Evolutionary conservation across 2,329 filamentous ascomycete species (phyloP), one percentile per base, ranked within the genome.

Genomic region (Penicillium sp.): DNA sequence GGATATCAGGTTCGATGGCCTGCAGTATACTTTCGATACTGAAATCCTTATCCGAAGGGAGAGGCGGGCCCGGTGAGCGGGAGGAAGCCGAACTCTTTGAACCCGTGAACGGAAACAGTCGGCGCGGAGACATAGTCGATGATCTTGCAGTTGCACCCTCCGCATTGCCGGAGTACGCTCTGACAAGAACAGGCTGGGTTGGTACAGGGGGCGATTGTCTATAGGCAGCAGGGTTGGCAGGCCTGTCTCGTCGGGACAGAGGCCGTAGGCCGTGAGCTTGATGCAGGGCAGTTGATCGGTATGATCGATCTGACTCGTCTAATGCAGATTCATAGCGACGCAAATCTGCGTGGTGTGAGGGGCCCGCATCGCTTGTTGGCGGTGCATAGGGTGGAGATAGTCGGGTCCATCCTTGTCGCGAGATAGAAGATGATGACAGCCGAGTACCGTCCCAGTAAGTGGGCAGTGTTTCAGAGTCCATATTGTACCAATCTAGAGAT

Each of bases 1-100:
- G 76, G 47, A 87, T 84, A 62, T 87, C 84, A 13, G 82, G 80
- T 55, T 86, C 82, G 54, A 85, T 82, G 27, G 83, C 81, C 24
- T 78, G 77, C 14, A 85, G 72, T 57, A 85, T 84, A 27, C 79
- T 78, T 29, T 80, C 81, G 62, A 85, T 84, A 49, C 80, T 81
- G 66, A 84, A 85, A 53, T 82, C 81, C 22, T 82, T 75, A 19
- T 79, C 72, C 3, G 80, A 73, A 9, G 83, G 82, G 10, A 80
- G 64, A 42, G 71, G 66, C 2, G 71, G 65, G 11, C 65, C 65
- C n/a, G 66, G 56, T 47, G 61, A 54, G 33, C 64, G 66, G 24
- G 65, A n/a, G 21, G 52, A 50, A 29, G 56, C 26, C n/a, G 65
- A 65, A 54, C 59, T 59, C 46, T 54, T 62, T 33, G 56, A 54